phyloP scores from a whole-genome alignment of 2,329 filamentous ascomycete species.

The Penicillium frequentans region DNA sequence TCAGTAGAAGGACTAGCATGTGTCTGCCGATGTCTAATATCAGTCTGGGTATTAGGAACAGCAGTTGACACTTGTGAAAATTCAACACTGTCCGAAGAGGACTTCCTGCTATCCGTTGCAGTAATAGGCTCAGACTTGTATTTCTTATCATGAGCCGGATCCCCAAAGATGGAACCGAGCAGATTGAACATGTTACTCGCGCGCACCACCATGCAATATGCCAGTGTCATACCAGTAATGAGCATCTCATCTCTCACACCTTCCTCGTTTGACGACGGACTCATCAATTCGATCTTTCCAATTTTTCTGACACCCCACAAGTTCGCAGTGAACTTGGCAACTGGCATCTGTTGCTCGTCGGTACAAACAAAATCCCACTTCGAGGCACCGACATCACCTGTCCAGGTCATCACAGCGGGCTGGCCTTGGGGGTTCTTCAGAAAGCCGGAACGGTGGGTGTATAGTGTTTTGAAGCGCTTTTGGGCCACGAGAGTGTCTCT shows the following conservation, averaged over 20 bases:
- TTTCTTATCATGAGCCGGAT: constrained; percentile 17
- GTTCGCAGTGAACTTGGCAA: constrained; percentile 28
- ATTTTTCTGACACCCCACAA: constrained; percentile 26
- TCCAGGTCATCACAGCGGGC: constrained; percentile 30
- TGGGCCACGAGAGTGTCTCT: constrained; percentile 25
- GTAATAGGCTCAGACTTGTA: constrained; percentile 1
- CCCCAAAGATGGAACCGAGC: constrained; percentile 25
- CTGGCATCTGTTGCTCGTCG: constrained; percentile 27
- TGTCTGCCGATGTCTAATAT: background rate
- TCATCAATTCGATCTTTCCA: constrained; percentile 30
- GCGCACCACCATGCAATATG: constrained; percentile 27
- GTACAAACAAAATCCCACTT: constrained; percentile 34
- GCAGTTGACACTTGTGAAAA: background rate
- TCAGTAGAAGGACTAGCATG: background rate
- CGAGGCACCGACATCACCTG: constrained; percentile 24
- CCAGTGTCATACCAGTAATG: constrained; percentile 29
- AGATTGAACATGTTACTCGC: constrained; percentile 24
- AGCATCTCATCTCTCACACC: constrained; percentile 31
- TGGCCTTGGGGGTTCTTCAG: constrained; percentile 16
- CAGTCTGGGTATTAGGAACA: background rate
- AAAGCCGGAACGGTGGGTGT: constrained; percentile 28
- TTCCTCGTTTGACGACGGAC: constrained; percentile 9
- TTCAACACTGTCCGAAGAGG: background rate
- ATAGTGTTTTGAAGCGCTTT: constrained; percentile 26
- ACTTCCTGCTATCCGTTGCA: background rate